phyloP scores from a whole-genome alignment of 2,329 filamentous ascomycete genomes.

The Penicillium nordicum region DNA sequence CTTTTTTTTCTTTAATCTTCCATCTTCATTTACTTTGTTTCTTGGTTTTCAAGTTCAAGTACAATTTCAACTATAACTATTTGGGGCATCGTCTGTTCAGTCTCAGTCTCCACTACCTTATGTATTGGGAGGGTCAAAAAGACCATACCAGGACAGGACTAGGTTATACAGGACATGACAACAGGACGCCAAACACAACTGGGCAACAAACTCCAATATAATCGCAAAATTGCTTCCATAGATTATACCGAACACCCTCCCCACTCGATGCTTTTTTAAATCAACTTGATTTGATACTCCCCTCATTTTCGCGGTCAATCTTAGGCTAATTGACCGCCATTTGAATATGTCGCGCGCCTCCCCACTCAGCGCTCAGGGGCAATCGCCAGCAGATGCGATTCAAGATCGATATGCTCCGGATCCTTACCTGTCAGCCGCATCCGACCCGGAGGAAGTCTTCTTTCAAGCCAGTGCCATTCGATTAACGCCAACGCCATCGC shows the following conservation, averaged over 20 bases:
- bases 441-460: slow-evolving; percentile 38
- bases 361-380: slow-evolving; percentile 17
- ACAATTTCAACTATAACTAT: background rate
- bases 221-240: background rate
- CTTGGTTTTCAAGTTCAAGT: background rate
- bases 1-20: background rate
- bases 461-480: slow-evolving; percentile 35
- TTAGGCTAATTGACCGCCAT: background rate
- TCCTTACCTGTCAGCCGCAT: slow-evolving; percentile 39
- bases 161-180: background rate
- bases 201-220: background rate
- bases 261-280: background rate
- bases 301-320: background rate
- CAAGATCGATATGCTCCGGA: slow-evolving; percentile 35
- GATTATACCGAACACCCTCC: background rate
- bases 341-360: slow-evolving; percentile 24
- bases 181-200: background rate
- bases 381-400: slow-evolving; percentile 27
- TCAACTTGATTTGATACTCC: background rate
- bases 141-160: background rate
- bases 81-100: background rate
- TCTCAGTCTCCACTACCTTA: background rate
- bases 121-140: background rate
- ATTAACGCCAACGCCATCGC: slow-evolving; percentile 31
- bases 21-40: background rate